These are phyloP conservation scores for Epithele typhae DNA, from an alignment of 768 basidiomycete species.

Conservation along the genomic window DNA sequence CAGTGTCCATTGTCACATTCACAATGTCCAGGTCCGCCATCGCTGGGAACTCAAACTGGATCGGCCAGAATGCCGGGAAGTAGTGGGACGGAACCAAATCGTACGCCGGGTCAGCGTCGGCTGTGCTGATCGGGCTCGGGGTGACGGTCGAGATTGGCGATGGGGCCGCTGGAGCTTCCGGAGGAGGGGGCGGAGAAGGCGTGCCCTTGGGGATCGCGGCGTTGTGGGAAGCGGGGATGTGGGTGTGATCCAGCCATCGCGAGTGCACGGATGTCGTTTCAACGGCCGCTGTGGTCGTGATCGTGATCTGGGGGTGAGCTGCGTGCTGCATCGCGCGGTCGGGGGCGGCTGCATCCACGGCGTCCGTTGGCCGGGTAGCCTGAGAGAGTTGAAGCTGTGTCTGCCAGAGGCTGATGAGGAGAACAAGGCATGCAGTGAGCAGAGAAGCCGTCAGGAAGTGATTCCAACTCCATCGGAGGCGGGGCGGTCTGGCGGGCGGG, in stretches of 20 bases:
- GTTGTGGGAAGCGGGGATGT: too few species aligned
- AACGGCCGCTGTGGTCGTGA: slow-evolving; percentile 29
- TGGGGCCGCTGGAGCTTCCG: background rate
- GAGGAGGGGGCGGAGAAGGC: background rate
- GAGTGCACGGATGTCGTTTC: too few species aligned
- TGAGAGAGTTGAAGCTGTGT: slow-evolving; percentile 14
- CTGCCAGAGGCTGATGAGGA: slow-evolving; percentile 6
- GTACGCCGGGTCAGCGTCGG: background rate
- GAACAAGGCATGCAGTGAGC: background rate
- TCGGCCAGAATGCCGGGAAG: slow-evolving; percentile 25
- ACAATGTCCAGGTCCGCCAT: slow-evolving; percentile 28
- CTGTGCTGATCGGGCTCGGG: slow-evolving; percentile 8
- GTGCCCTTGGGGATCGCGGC: background rate
- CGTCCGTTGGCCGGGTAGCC: background rate
- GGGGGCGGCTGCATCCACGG: background rate
- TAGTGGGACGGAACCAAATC: slow-evolving; percentile 21
- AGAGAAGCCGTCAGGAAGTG: slow-evolving; percentile 1
- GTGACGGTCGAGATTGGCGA: slow-evolving; percentile 1
- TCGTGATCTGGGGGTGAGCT: slow-evolving; percentile 30
- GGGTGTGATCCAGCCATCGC: too few species aligned
- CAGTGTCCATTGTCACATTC: slow-evolving; percentile 24
- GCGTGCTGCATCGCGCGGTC: background rate
- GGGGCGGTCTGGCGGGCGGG: background rate
- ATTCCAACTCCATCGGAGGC: background rate
- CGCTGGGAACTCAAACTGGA: slow-evolving; percentile 16